A percentile compares a stretch with the other conserved stretches of the same genome.
Evolutionary conservation across 2,329 filamentous ascomycete genomes (phyloP).

Genomic region (Stachybotrys elegans): DNA sequence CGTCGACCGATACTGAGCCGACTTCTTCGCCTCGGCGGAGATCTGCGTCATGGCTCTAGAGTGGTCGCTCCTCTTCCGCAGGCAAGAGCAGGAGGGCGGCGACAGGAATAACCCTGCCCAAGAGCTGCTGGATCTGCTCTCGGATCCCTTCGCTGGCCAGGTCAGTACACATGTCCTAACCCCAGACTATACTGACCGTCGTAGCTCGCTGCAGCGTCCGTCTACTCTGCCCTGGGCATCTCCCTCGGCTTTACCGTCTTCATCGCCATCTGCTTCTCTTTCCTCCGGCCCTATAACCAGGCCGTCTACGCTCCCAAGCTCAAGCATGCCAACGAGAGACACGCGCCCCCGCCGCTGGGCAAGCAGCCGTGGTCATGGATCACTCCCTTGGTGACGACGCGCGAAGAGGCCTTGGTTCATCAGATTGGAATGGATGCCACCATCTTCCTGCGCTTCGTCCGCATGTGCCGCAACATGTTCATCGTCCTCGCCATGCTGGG

Average conservation of each 20-base stretch:
- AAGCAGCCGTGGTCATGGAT: conserved; percentile 89
- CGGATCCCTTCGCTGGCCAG: conserved; percentile 1
- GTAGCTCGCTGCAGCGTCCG: conserved; percentile 39
- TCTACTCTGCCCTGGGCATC: conserved; percentile 74
- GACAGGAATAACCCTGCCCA: background rate
- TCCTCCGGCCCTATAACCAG: conserved; percentile 85
- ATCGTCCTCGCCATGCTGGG: conserved; percentile 65
- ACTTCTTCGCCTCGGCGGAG: too few species aligned
- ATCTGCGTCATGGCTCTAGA: too few species aligned
- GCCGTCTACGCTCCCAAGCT: conserved; percentile 92
- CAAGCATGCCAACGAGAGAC: conserved; percentile 86
- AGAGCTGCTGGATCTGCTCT: conserved; percentile 1
- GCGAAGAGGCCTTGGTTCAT: conserved; percentile 72
- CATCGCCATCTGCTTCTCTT: conserved; percentile 77
- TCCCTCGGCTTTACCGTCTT: conserved; percentile 70
- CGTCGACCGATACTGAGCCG: too few species aligned
- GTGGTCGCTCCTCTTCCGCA: too few species aligned
- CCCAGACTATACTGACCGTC: too few species aligned
- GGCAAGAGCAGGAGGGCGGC: too few species aligned
- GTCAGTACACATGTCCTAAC: background rate
- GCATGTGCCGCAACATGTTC: conserved; percentile 93
- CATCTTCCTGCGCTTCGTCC: conserved; percentile 80
- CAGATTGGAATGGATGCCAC: conserved; percentile 87
- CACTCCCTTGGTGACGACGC: conserved; percentile 68
- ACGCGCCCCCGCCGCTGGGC: conserved; percentile 79